phyloP scores from a whole-genome alignment of 2,329 filamentous ascomycete species.

The Diplodia seriata region DNA sequence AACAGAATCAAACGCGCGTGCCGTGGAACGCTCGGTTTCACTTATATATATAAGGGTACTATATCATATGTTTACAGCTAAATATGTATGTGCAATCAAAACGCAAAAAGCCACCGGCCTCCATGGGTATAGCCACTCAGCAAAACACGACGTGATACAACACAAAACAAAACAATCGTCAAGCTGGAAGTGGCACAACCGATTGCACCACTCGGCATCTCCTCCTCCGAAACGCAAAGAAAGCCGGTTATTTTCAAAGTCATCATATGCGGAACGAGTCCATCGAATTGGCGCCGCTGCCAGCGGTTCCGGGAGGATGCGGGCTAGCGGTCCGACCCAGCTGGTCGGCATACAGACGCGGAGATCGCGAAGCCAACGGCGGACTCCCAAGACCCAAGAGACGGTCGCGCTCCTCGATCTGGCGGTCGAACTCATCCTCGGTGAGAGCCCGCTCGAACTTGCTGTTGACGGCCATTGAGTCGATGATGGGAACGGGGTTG shows the following conservation, averaged over 20 bases:
- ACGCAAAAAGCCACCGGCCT: neutral
- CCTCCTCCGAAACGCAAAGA: neutral
- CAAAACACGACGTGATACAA: neutral
- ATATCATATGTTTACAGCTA: slow-evolving; percentile 4
- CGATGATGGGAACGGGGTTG: slow-evolving; percentile 4
- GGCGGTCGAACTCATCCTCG: slow-evolving; percentile 17
- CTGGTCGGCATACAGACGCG: neutral
- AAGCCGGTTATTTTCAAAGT: neutral
- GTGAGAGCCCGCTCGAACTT: slow-evolving; percentile 14
- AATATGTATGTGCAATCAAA: neutral
- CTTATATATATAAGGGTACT: neutral
- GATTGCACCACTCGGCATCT: neutral
- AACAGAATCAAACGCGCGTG: neutral
- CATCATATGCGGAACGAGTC: slow-evolving; percentile 23
- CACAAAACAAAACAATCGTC: neutral
- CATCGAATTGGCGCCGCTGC: slow-evolving; percentile 4
- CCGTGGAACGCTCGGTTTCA: neutral
- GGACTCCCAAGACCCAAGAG: neutral
- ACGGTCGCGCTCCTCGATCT: slow-evolving; percentile 3
- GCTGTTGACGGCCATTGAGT: neutral
- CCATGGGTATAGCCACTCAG: neutral
- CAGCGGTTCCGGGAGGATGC: slow-evolving; percentile 10
- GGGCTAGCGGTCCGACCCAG: neutral
- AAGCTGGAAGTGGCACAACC: too few species aligned
- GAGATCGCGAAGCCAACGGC: slow-evolving; percentile 1